These are phyloP conservation scores for Codiaeum variegatum DNA, from an alignment of 441 rosid genomes.

Conservation along the genomic window DNA sequence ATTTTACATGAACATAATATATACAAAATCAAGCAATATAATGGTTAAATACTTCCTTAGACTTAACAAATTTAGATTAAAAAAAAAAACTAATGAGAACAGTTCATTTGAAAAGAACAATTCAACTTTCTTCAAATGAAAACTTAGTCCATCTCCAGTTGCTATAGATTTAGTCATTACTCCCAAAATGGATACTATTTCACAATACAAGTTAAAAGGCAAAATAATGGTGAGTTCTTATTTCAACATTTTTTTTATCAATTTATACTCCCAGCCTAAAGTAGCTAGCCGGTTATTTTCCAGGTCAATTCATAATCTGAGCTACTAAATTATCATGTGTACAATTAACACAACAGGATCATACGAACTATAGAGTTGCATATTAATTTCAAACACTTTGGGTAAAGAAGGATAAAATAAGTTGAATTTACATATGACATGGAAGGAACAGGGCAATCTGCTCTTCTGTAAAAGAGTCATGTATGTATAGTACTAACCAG, in stretches of 20 bases:
- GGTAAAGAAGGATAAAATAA: not conserved
- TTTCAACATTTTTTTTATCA: not conserved
- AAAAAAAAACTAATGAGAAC: not conserved
- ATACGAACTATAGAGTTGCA: not conserved
- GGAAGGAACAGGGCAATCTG: not conserved
- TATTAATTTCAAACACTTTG: not conserved
- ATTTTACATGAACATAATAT: conserved; percentile 22
- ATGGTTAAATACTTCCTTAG: not conserved
- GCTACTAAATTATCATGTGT: not conserved
- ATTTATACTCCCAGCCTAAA: not conserved
- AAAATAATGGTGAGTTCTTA: not conserved
- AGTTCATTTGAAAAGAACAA: not conserved
- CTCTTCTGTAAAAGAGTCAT: not conserved
- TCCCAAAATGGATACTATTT: not conserved
- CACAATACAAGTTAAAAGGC: not conserved
- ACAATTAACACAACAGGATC: conserved; percentile 1
- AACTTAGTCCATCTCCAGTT: not conserved
- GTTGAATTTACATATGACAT: conserved; percentile 2
- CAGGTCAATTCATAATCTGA: not conserved
- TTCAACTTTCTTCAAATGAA: not conserved
- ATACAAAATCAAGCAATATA: conserved; percentile 13
- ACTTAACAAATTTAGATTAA: conserved; percentile 6
- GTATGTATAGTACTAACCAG: not conserved
- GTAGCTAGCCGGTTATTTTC: not conserved
- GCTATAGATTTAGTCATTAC: not conserved